A percentile compares a stretch with the other conserved stretches of the same genome.
Evolutionary conservation across 2,329 filamentous ascomycete genomes (phyloP).

Genomic region (Alternaria ethzedia): DNA sequence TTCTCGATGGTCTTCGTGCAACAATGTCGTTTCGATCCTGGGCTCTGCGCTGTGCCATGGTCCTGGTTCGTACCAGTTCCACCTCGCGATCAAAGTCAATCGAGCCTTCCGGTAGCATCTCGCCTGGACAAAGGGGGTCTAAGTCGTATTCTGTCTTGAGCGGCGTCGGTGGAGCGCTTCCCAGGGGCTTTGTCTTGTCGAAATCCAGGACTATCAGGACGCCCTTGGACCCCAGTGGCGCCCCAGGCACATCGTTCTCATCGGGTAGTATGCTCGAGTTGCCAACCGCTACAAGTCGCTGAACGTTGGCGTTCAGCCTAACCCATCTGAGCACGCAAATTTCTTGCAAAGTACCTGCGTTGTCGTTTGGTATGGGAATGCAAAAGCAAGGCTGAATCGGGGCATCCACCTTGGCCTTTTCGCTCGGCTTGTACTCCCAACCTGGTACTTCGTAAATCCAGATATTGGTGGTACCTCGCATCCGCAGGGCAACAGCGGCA

Average conservation of each 20-base stretch:
- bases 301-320: conserved; percentile 32
- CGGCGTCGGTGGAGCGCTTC: conserved; percentile 28
- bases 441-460: conserved; percentile 49
- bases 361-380: conserved; percentile 43
- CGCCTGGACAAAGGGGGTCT: conserved; percentile 46
- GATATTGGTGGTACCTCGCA: conserved; percentile 47
- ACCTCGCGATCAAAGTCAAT: conserved; percentile 52
- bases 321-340: conserved; percentile 48
- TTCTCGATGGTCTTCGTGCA: conserved; percentile 36
- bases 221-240: conserved; percentile 43
- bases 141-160: conserved; percentile 46
- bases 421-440: conserved; percentile 40
- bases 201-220: conserved; percentile 50
- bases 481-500: conserved; percentile 47
- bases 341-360: conserved; percentile 43
- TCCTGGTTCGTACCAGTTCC: conserved; percentile 48
- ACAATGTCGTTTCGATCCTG: conserved; percentile 30
- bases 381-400: conserved; percentile 48
- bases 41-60: conserved; percentile 45
- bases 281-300: conserved; percentile 48
- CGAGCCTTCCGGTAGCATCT: conserved; percentile 47
- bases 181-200: conserved; percentile 36
- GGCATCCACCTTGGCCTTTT: conserved; percentile 32
- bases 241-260: conserved; percentile 34
- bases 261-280: conserved; percentile 37